Percentiles rank a stretch among this genome's conserved stretches.
These are phyloP conservation scores for Asterophora parasitica DNA, from an alignment of 768 basidiomycete genomes.

Conservation along the genomic window DNA sequence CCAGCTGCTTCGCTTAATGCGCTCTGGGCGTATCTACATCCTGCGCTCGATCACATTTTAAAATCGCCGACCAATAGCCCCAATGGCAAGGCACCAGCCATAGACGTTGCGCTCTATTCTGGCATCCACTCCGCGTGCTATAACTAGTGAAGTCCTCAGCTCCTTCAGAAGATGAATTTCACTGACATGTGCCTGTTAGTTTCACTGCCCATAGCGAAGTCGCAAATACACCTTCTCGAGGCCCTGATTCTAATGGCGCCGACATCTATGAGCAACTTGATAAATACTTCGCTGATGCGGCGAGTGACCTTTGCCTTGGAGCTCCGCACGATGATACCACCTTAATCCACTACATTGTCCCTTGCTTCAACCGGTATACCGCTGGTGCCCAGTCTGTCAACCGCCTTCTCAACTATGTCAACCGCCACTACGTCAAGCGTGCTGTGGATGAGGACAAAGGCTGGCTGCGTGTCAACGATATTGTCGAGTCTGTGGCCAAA, in stretches of 20 bases:
- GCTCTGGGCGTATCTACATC: constrained; percentile 71
- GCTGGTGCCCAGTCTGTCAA: constrained; percentile 64
- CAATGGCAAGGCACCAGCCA: constrained; percentile 57
- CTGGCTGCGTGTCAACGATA: constrained; percentile 67
- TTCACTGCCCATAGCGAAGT: constrained; percentile 57
- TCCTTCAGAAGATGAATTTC: constrained; percentile 11
- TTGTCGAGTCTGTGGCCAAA: constrained; percentile 56
- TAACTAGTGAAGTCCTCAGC: constrained; percentile 56
- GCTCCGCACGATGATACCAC: constrained; percentile 61
- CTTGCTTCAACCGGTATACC: constrained; percentile 66
- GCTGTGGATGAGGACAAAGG: constrained; percentile 76
- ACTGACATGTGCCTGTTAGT: constrained; percentile 24
- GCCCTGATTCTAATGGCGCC: constrained; percentile 36
- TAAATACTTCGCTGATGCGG: constrained; percentile 59
- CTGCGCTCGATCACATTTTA: constrained; percentile 73
- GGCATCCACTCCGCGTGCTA: constrained; percentile 80
- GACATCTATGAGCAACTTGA: constrained; percentile 75
- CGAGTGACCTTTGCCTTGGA: constrained; percentile 57
- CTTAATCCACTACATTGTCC: constrained; percentile 66
- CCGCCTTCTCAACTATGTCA: constrained; percentile 75
- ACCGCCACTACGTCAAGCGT: constrained; percentile 72
- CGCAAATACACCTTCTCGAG: constrained; percentile 26
- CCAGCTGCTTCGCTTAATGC: constrained; percentile 68
- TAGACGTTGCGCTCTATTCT: constrained; percentile 69
- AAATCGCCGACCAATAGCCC: constrained; percentile 58